Evolutionary conservation across 2,329 filamentous ascomycete species (phyloP).

Genomic region (Meredithiella fracta): DNA sequence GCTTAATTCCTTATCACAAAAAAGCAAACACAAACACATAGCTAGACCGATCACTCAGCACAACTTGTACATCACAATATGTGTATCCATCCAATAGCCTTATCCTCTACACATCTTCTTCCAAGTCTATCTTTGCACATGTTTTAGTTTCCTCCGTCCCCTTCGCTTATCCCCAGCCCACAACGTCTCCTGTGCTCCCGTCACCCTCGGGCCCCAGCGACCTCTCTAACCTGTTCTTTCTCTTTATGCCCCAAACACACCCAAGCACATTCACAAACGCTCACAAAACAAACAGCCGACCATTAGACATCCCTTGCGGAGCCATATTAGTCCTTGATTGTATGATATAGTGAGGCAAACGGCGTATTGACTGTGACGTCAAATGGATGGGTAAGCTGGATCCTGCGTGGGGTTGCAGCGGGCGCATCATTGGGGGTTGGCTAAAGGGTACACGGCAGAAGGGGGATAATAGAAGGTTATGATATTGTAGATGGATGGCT

Average conservation of each 20-base stretch:
- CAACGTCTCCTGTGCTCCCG: background rate
- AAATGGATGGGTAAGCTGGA: background rate
- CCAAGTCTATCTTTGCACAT: background rate
- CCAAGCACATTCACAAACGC: background rate
- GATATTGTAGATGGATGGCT: background rate
- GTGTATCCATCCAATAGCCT: too few relatives aligned
- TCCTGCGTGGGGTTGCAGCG: background rate
- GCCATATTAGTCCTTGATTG: too few relatives aligned
- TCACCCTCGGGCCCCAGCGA: too few relatives aligned
- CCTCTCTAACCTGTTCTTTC: too few relatives aligned
- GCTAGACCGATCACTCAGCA: too few relatives aligned
- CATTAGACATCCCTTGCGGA: too few relatives aligned
- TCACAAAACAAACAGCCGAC: slow-evolving; percentile 1
- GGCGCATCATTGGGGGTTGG: background rate
- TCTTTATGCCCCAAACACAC: too few relatives aligned
- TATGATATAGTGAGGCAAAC: too few relatives aligned
- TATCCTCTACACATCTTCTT: too few relatives aligned
- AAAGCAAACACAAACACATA: too few relatives aligned
- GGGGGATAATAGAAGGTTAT: background rate
- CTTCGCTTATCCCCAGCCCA: background rate
- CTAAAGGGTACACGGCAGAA: background rate
- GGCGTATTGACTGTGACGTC: background rate
- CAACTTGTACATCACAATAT: too few relatives aligned
- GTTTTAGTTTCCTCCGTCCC: background rate
- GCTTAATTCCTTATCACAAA: too few relatives aligned